Base-by-base conservation (phyloP, 306 rosid genomes). In the Vigna angularis region DNA sequence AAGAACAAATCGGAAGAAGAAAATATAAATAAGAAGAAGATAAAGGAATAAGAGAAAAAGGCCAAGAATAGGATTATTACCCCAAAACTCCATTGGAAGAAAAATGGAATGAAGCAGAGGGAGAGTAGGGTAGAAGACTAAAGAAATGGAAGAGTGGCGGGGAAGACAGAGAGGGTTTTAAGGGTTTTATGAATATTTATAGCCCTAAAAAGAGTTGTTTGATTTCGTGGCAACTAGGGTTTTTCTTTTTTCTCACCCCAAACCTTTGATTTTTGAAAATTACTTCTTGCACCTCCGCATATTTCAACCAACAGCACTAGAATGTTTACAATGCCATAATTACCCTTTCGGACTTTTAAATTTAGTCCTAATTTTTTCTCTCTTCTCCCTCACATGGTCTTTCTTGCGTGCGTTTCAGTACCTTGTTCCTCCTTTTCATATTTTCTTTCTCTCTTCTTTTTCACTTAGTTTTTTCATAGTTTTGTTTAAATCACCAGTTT, bases 71-170 rank as follows among this genome's bases (percentile, higher is more conserved):
- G 12, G 3, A 12, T 32, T 34, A 56, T 78, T 83, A 93, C 98
- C 98, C 98, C 98, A 93, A 69, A 93, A 93, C 87, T 91, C 96
- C 98, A 93, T 93, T 40, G 63, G 11, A 38, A 3, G 17, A 9
- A 40, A 9, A 40, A 40, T 7, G 0, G 47, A 42, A 22, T 12
- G 1, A 73, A 17, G 12, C 7, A 32, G 45, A 59, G 9, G 44
- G 48, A 5, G 55, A 53, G 8, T 49, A 80, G 82, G 86, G 82
- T 77, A 68, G 30, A 65, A 70, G 58, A 69, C 82, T 1, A 49
- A 47, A 5, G 28, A 28, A 40, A 17, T 3, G 9, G 7, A 5
- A 18, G 36, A 59, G 71, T 2, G 65, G 36, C 26, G 63, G 3
- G 52, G 16, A 9, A 5, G 8, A 5, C 34, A 9, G 47, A 74